phyloP scores from a whole-genome alignment of 1,284 basidiomycete species.

The Fomitopsis pinicola region DNA sequence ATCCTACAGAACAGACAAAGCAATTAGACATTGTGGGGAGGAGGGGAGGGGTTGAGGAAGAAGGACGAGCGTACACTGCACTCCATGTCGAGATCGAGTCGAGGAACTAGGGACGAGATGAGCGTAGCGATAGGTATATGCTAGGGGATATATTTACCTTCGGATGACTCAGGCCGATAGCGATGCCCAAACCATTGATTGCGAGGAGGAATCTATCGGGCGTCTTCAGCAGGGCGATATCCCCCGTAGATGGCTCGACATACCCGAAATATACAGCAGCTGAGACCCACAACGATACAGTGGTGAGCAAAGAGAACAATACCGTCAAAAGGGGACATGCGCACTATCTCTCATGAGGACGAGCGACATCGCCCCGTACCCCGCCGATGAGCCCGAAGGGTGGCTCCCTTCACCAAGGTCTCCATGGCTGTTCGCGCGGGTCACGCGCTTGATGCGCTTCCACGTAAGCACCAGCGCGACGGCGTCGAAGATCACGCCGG shows the following conservation, averaged over 20 bases:
- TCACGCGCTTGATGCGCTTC: not conserved
- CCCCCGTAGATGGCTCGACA: not conserved
- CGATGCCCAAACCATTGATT: not conserved
- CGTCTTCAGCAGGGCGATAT: not conserved
- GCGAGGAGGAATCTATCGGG: not conserved
- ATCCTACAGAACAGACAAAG: not conserved
- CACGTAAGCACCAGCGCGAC: not conserved
- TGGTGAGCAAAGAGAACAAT: not conserved
- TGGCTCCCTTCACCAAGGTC: not conserved
- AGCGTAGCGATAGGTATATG: not conserved
- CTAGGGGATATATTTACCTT: not conserved
- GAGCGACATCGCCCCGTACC: not conserved
- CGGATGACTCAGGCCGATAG: not conserved
- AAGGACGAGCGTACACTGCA: not conserved
- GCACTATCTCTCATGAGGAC: constrained; percentile 1
- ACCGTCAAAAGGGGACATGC: not conserved
- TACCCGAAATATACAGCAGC: not conserved
- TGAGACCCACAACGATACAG: not conserved
- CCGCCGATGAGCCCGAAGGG: not conserved
- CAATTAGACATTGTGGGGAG: too few species aligned
- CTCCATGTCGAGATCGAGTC: not conserved
- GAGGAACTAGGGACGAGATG: not conserved
- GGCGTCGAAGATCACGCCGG: not conserved
- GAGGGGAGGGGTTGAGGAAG: not conserved
- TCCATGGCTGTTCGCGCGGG: not conserved